These are phyloP conservation scores for Achaetomiella virescens DNA, from an alignment of 495 filamentous ascomycete genomes.

Conservation along the genomic window DNA sequence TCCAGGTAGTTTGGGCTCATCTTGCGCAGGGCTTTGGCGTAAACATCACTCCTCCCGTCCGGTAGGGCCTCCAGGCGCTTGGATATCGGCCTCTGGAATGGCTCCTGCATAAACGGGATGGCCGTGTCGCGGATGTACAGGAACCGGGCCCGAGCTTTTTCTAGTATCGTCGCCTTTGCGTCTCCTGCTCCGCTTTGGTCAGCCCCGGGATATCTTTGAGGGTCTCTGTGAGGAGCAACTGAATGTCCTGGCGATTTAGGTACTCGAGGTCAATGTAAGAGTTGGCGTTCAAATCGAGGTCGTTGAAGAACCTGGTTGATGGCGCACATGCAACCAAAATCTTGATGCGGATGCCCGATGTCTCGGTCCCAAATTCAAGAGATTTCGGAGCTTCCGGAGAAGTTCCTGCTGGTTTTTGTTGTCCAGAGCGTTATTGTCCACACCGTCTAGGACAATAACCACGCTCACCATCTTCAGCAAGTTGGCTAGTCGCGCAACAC, in stretches of 20 bases:
- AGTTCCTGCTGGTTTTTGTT: slow-evolving; percentile 17
- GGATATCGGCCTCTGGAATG: slow-evolving; percentile 21
- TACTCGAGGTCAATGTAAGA: slow-evolving; percentile 10
- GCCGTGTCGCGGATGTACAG: slow-evolving; percentile 16
- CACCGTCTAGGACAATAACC: slow-evolving; percentile 19
- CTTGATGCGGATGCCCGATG: slow-evolving; percentile 3
- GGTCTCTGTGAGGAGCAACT: not conserved
- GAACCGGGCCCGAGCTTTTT: slow-evolving; percentile 19
- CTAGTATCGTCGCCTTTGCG: slow-evolving; percentile 14
- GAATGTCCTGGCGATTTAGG: slow-evolving; percentile 13
- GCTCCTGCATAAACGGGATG: slow-evolving; percentile 22
- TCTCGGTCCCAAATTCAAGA: not conserved
- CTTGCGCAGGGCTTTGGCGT: slow-evolving; percentile 14
- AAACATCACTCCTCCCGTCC: slow-evolving; percentile 16
- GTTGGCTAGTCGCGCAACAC: slow-evolving; percentile 6
- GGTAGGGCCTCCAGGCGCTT: slow-evolving; percentile 17
- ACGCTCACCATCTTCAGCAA: slow-evolving; percentile 15
- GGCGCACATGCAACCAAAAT: slow-evolving; percentile 15
- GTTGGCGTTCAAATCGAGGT: not conserved
- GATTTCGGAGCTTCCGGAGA: slow-evolving; percentile 2
- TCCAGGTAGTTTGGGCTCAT: slow-evolving; percentile 25
- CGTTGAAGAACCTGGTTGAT: slow-evolving; percentile 6
- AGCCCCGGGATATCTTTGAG: slow-evolving; percentile 17
- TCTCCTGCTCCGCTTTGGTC: slow-evolving; percentile 15
- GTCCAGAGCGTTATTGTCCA: slow-evolving; percentile 12